phyloP scores from a whole-genome alignment of 2,329 filamentous ascomycete species.

The Sporothrix protearum region DNA sequence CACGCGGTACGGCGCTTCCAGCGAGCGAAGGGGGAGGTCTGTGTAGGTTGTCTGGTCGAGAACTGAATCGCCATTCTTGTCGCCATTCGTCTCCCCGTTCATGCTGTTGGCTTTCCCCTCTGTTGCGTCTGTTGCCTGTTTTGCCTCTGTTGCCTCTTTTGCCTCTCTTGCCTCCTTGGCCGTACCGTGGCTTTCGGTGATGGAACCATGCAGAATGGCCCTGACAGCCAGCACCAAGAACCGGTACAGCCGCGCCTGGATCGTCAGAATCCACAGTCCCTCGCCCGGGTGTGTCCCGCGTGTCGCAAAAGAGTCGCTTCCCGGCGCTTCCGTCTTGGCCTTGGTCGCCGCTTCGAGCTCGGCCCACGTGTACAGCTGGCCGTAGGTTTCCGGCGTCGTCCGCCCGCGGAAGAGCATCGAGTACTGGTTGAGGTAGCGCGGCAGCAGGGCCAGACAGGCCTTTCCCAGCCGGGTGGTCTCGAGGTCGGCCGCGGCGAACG shows the following conservation, averaged over 20 bases:
- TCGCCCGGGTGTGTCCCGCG: constrained; percentile 28
- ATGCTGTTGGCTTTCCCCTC: neutral
- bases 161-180: no score
- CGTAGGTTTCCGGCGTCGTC: constrained; percentile 35
- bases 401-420: constrained; percentile 38
- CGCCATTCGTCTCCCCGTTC: constrained; percentile 1
- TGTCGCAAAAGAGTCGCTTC: constrained; percentile 23
- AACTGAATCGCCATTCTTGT: neutral
- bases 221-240: constrained; percentile 19
- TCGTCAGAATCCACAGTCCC: constrained; percentile 26
- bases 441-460: constrained; percentile 25
- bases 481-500: constrained; percentile 25
- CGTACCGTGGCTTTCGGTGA: neutral
- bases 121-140: no score
- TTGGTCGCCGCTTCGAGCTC: constrained; percentile 12
- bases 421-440: constrained; percentile 33
- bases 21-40: constrained; percentile 8
- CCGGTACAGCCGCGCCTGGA: constrained; percentile 25
- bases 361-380: constrained; percentile 30
- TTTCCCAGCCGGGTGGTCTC: constrained; percentile 25
- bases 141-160: no score
- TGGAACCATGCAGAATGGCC: neutral
- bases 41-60: neutral
- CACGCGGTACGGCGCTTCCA: constrained; percentile 25
- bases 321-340: neutral